Evolutionary conservation across 805 yeast genomes (phyloP).

Genomic region (Teunomyces panamensis): DNA sequence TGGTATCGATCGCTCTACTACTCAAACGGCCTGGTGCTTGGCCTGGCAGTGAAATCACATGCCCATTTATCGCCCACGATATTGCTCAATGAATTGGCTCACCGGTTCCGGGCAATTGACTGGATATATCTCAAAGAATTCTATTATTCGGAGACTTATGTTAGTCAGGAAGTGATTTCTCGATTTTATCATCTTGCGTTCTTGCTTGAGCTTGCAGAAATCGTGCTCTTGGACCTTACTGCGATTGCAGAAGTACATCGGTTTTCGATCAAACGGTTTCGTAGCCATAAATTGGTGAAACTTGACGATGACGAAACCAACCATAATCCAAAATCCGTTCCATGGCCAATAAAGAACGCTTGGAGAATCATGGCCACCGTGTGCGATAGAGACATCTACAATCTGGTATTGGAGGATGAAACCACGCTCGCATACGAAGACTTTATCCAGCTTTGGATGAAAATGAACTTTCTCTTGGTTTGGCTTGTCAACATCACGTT

Average conservation of each 20-base stretch:
- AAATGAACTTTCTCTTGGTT: conserved; percentile 18
- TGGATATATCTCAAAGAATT: conserved; percentile 13
- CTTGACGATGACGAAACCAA: background rate
- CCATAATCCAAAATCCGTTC: no score
- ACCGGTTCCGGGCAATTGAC: conserved; percentile 10
- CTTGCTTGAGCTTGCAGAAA: conserved; percentile 10
- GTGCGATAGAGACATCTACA: conserved; percentile 12
- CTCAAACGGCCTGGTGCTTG: conserved; percentile 10
- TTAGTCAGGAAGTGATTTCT: conserved; percentile 1
- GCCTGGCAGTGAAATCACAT: conserved; percentile 4
- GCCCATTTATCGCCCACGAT: conserved; percentile 7
- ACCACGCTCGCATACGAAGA: conserved; percentile 14
- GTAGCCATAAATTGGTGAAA: background rate
- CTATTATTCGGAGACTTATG: conserved; percentile 3
- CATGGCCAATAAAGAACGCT: conserved; percentile 10
- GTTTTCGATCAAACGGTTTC: conserved; percentile 4
- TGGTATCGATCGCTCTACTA: conserved; percentile 17
- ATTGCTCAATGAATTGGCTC: conserved; percentile 11
- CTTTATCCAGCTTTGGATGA: conserved; percentile 25
- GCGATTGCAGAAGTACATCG: conserved; percentile 10
- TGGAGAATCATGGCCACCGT: conserved; percentile 7
- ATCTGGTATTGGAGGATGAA: conserved; percentile 19
- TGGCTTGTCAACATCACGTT: conserved; percentile 19
- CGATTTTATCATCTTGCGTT: conserved; percentile 6
- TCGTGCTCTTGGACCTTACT: conserved; percentile 11